Evolutionary conservation across 139 green algal species (phyloP).

Genomic region (Micractinium sp.): DNA sequence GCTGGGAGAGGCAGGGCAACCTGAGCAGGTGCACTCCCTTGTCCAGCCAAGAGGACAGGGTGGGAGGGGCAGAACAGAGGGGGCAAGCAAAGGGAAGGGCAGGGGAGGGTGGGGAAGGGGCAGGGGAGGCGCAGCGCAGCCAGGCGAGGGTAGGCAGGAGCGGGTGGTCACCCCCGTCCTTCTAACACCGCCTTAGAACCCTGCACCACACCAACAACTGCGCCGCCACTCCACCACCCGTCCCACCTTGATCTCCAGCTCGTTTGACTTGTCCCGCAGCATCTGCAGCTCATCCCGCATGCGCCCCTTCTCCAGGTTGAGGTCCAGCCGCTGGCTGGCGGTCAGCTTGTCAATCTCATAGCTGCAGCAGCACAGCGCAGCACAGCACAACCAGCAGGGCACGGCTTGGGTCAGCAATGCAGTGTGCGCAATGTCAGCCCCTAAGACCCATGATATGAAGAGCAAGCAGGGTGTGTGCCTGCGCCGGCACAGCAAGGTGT

Average conservation of each 20-base stretch:
- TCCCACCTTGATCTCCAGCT: constrained; percentile 85
- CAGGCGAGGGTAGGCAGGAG: too few relatives aligned
- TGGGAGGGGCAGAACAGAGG: too few relatives aligned
- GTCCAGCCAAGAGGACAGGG: not conserved
- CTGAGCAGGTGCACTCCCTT: not conserved
- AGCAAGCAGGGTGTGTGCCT: not conserved
- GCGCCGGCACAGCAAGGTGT: too few relatives aligned
- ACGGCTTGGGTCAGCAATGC: not conserved
- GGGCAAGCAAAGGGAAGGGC: too few relatives aligned
- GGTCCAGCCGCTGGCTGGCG: constrained; percentile 88
- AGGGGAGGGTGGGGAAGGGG: too few relatives aligned
- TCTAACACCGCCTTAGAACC: too few relatives aligned
- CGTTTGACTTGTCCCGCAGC: constrained; percentile 84
- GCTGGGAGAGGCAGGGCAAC: not conserved
- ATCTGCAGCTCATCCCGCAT: constrained; percentile 89
- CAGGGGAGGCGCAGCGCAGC: too few relatives aligned
- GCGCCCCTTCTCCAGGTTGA: constrained; percentile 95
- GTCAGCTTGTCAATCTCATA: constrained; percentile 97
- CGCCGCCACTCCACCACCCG: too few relatives aligned
- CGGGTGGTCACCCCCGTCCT: too few relatives aligned
- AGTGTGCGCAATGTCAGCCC: not conserved
- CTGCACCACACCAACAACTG: too few relatives aligned
- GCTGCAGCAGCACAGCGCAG: constrained; percentile 46
- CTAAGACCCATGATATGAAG: too few relatives aligned
- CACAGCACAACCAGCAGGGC: not conserved